Evolutionary conservation across 129 eudicot genomes (phyloP).

Genomic region (Pittosporum tobira): DNA sequence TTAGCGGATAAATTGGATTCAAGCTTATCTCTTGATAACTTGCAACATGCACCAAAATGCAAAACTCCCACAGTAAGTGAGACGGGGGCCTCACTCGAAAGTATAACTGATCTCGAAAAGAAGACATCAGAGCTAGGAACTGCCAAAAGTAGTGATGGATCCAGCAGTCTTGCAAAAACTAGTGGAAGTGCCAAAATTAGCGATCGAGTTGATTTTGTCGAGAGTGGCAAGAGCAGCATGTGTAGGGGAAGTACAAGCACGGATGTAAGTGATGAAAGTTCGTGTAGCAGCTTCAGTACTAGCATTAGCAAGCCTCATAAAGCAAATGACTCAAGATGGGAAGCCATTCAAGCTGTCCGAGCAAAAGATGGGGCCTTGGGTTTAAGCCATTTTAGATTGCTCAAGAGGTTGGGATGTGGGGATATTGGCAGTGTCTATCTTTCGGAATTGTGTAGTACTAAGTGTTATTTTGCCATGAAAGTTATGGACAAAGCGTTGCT

Average conservation of each 20-base stretch:
- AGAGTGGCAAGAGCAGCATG: constrained; percentile 67
- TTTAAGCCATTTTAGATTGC: constrained; percentile 57
- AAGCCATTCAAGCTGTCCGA: constrained; percentile 70
- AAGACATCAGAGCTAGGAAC: constrained; percentile 24
- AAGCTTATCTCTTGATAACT: constrained; percentile 28
- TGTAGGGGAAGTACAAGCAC: constrained; percentile 74
- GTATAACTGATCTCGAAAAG: constrained; percentile 32
- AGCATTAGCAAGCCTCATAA: constrained; percentile 67
- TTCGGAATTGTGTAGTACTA: constrained; percentile 63
- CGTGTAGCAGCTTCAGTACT: constrained; percentile 72
- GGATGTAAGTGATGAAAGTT: constrained; percentile 71
- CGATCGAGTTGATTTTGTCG: constrained; percentile 42
- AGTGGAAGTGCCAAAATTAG: constrained; percentile 43
- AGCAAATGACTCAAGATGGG: constrained; percentile 78
- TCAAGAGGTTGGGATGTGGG: constrained; percentile 72
- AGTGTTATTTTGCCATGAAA: constrained; percentile 77
- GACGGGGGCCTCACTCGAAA: constrained; percentile 14
- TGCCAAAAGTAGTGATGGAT: constrained; percentile 33
- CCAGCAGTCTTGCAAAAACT: constrained; percentile 30
- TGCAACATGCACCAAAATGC: constrained; percentile 14
- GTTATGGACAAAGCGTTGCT: constrained; percentile 72
- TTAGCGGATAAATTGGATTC: constrained; percentile 35
- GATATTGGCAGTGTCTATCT: constrained; percentile 87
- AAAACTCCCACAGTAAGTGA: constrained; percentile 7
- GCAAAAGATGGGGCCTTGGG: constrained; percentile 55